Percentiles rank a stretch among this genome's conserved stretches.
These are phyloP conservation scores for Aspergillus thermomutatus DNA, from an alignment of 2,329 filamentous ascomycete species.

Conservation along the genomic window DNA sequence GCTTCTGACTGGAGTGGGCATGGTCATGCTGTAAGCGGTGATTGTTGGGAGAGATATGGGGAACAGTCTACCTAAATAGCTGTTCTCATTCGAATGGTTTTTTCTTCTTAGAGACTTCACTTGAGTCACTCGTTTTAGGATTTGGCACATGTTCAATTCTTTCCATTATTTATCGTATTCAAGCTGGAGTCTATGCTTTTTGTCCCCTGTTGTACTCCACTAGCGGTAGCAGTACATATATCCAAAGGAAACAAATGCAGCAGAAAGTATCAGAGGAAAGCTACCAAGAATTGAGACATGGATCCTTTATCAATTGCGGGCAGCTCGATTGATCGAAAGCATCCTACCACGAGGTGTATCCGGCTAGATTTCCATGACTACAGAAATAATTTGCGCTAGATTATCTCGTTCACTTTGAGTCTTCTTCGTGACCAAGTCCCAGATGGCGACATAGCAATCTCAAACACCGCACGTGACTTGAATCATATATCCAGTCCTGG, in stretches of 20 bases:
- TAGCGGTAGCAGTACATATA: neutral
- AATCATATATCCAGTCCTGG: neutral
- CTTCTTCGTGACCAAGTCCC: slow-evolving; percentile 1
- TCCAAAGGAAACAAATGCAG: too few relatives aligned
- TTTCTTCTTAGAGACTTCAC: too few relatives aligned
- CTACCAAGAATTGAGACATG: neutral
- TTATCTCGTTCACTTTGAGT: neutral
- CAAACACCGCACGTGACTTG: neutral
- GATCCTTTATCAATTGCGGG: neutral
- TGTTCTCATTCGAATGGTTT: neutral
- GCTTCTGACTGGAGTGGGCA: slow-evolving; percentile 38
- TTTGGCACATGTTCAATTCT: neutral
- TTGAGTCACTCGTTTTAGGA: neutral
- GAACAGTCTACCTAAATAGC: too few relatives aligned
- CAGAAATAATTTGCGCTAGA: neutral
- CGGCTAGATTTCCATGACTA: neutral
- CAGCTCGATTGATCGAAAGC: neutral
- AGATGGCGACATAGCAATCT: neutral
- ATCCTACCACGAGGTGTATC: neutral
- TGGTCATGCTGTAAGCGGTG: slow-evolving; percentile 39
- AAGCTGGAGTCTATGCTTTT: neutral
- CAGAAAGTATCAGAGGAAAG: too few relatives aligned
- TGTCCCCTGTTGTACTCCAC: neutral
- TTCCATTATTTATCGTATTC: neutral
- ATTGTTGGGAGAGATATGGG: too few relatives aligned